phyloP scores from a whole-genome alignment of 2,329 filamentous ascomycete genomes.

The Tolypocladium inflatum region DNA sequence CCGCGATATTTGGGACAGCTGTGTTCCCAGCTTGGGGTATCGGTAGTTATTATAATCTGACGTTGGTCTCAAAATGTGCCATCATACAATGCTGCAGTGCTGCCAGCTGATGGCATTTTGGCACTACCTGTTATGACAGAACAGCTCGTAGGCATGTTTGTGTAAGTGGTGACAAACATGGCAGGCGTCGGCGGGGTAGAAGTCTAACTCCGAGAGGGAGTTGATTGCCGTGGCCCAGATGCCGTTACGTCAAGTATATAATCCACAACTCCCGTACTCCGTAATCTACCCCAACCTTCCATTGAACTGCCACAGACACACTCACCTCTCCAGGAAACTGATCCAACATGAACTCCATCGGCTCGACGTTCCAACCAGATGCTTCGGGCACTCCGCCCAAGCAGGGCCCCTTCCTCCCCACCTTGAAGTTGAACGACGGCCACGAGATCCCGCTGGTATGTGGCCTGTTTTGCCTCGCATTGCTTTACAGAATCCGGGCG shows the following conservation, averaged over 20 bases:
- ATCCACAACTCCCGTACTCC: neutral
- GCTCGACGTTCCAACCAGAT: slow-evolving; percentile 26
- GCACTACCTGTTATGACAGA: neutral
- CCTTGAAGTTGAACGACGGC: slow-evolving; percentile 64
- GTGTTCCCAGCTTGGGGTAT: neutral
- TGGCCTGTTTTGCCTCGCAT: neutral
- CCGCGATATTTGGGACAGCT: neutral
- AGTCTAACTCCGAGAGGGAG: neutral
- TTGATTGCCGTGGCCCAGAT: neutral
- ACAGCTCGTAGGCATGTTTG: neutral
- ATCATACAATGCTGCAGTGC: neutral
- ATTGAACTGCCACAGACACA: neutral
- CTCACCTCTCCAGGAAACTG: neutral
- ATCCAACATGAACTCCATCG: slow-evolving; percentile 32
- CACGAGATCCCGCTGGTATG: slow-evolving; percentile 60
- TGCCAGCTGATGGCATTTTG: neutral
- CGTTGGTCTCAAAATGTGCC: no score
- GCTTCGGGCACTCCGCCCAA: slow-evolving; percentile 29
- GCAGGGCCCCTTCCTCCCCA: slow-evolving; percentile 37
- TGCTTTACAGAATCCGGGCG: neutral
- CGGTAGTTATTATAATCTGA: neutral
- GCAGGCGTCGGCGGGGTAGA: neutral
- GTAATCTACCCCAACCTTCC: no score
- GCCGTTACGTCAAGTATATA: neutral
- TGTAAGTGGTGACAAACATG: neutral